A percentile compares a stretch with the other conserved stretches of the same genome.
These are phyloP conservation scores for Immersiella caudata DNA, from an alignment of 495 filamentous ascomycete species.

Conservation along the genomic window DNA sequence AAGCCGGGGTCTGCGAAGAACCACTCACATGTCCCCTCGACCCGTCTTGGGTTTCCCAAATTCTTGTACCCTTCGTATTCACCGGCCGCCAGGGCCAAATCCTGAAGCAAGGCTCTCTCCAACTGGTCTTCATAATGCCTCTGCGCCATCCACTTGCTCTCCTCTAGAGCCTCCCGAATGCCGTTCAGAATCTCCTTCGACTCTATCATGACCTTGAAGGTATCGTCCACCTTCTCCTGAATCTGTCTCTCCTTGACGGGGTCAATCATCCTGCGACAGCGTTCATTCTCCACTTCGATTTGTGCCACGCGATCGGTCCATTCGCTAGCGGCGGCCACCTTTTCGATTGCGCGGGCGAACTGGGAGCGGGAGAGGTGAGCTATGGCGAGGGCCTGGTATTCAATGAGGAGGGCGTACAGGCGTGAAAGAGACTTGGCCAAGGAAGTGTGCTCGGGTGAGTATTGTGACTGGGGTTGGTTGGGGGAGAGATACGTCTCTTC, in stretches of 20 bases:
- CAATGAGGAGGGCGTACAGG: slow-evolving; percentile 39
- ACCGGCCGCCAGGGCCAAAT: slow-evolving; percentile 23
- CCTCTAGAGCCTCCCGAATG: slow-evolving; percentile 22
- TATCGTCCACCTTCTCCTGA: slow-evolving; percentile 14
- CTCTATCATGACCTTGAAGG: slow-evolving; percentile 28
- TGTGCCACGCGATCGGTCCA: slow-evolving; percentile 28
- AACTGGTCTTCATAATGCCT: slow-evolving; percentile 26
- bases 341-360: slow-evolving; percentile 33
- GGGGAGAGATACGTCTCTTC: slow-evolving; percentile 28
- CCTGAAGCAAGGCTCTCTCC: slow-evolving; percentile 28
- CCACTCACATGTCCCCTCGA: slow-evolving; percentile 44
- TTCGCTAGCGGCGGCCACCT: slow-evolving; percentile 26
- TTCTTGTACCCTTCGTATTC: slow-evolving; percentile 41
- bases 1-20: slow-evolving; percentile 39
- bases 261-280: slow-evolving; percentile 21
- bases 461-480: background rate
- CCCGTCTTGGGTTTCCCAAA: slow-evolving; percentile 25
- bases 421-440: slow-evolving; percentile 22
- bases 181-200: slow-evolving; percentile 24
- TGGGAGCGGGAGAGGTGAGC: slow-evolving; percentile 36
- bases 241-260: slow-evolving; percentile 20
- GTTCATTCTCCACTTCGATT: slow-evolving; percentile 22
- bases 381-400: slow-evolving; percentile 41
- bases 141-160: slow-evolving; percentile 12
- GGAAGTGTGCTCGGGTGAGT: slow-evolving; percentile 13